Conservation (phyloP, 2,329 filamentous ascomycete genomes). For the Fusarium pininemorale region DNA sequence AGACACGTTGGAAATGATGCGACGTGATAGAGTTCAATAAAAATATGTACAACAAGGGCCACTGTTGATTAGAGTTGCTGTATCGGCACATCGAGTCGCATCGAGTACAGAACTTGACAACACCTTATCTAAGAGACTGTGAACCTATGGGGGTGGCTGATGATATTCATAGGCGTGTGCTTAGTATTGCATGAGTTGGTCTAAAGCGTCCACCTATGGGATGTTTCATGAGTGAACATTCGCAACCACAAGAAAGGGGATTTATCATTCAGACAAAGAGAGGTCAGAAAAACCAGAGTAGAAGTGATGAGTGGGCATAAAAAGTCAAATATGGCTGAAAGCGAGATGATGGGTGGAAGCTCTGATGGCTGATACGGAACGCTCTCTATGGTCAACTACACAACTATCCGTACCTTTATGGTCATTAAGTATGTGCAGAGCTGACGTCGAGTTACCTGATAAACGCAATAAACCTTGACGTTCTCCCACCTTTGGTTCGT, state of each 20-base stretch:
- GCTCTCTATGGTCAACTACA: not conserved
- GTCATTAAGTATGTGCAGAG: not conserved
- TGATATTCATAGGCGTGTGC: not conserved
- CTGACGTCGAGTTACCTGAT: not conserved
- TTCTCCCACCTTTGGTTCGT: conserved; percentile 1
- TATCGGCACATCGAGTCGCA: conserved; percentile 30
- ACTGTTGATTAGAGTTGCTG: conserved; percentile 33
- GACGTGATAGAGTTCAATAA: conserved; percentile 18
- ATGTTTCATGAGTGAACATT: conserved; percentile 28
- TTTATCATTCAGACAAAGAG: not conserved
- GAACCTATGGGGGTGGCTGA: conserved; percentile 1
- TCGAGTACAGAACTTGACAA: conserved; percentile 27
- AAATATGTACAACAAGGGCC: not conserved
- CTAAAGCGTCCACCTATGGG: conserved; percentile 21
- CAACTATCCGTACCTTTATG: not conserved
- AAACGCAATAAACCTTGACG: conserved; percentile 22
- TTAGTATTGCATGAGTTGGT: conserved; percentile 23
- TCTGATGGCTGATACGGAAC: not conserved
- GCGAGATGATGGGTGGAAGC: not conserved
- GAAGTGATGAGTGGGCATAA: not conserved
- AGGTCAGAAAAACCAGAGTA: not conserved
- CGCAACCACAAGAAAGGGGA: conserved; percentile 16
- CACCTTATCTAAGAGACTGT: conserved; percentile 35
- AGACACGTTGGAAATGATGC: not conserved
- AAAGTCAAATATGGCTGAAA: not conserved